Evolutionary conservation across 2,329 filamentous ascomycete species (phyloP), one percentile per base, ranked within the genome.

Genomic region (Talaromyces sp.): DNA sequence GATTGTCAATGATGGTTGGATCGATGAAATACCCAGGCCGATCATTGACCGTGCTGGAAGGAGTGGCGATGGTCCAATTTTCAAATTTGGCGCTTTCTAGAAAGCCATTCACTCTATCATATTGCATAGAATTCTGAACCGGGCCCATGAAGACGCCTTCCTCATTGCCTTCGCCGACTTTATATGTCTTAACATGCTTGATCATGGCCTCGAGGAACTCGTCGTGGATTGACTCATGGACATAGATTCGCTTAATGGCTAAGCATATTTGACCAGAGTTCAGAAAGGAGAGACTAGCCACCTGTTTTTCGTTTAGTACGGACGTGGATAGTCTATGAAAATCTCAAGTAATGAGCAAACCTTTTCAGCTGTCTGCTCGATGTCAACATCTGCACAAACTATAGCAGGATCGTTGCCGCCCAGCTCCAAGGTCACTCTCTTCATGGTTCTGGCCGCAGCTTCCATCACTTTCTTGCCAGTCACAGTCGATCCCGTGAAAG

Each of bases 181-280:
- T 42, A 11, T 80, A 64, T 2, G 64, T 65, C 60, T 81, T 78
- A 39, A 81, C 80, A 39, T 81, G 78, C 44, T 78, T 75, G 5
- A 80, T 75, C 48, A 83, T 66, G 1, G 76, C 80, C 1, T 76
- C 72, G 2, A 82, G 73, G 72, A 88, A 86, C 18, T 77, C 69
- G 28, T 84, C 81, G 69, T 86, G 87, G 58, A 88, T 82, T 2
- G 75, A 77, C 66, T 86, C 82, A 68, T 88, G 86, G 1, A 88
- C 81, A 68, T 85, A 88, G 33, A 88, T 73, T 0, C 85, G 78
- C 73, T 88, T 88, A 60, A 79, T 80, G 50, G 81, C 81, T 25
- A 86, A 79, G 69, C 83, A 86, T 54, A 85, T 78, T 69, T 58
- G 55, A 12, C 61, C 54, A 6, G 58, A 40, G 40, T 60, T 48